These are phyloP conservation scores for Naegleria lovaniensis DNA, from an alignment of 208 protist genomes.

Conservation along the genomic window DNA sequence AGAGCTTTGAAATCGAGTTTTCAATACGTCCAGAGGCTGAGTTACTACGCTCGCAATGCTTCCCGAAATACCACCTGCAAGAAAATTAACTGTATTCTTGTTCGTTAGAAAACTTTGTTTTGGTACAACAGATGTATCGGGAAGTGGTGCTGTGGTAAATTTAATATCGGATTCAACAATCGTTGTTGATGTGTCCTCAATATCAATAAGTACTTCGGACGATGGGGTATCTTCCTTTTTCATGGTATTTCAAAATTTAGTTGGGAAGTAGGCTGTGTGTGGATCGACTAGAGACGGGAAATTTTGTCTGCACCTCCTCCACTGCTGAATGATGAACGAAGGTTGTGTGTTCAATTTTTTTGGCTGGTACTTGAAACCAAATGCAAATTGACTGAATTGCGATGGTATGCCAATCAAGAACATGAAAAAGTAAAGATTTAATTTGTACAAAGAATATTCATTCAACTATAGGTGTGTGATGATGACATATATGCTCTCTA, in stretches of 20 bases:
- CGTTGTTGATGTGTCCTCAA: background rate
- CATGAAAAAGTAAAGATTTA: no score
- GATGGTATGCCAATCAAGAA: no score
- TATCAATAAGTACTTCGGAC: background rate
- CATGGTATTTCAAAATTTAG: background rate
- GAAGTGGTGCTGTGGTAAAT: background rate
- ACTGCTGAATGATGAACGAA: no score
- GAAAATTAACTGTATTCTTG: background rate
- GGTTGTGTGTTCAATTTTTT: no score
- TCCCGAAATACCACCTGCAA: background rate
- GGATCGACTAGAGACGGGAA: no score
- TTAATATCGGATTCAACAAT: background rate
- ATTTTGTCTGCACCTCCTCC: no score
- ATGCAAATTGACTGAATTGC: no score
- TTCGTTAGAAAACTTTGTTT: background rate
- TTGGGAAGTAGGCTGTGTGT: no score
- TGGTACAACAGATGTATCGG: no score
- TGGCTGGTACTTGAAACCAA: no score
- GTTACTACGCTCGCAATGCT: background rate
- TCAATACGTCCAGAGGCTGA: conserved; percentile 12
- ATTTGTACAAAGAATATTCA: no score
- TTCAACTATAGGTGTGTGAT: no score
- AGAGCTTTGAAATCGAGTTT: conserved; percentile 14
- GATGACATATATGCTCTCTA: background rate
- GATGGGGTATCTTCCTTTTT: background rate